Evolutionary conservation across 306 rosid genomes (phyloP), one percentile per base, ranked within the genome.

Genomic region (Cicer bijugum): DNA sequence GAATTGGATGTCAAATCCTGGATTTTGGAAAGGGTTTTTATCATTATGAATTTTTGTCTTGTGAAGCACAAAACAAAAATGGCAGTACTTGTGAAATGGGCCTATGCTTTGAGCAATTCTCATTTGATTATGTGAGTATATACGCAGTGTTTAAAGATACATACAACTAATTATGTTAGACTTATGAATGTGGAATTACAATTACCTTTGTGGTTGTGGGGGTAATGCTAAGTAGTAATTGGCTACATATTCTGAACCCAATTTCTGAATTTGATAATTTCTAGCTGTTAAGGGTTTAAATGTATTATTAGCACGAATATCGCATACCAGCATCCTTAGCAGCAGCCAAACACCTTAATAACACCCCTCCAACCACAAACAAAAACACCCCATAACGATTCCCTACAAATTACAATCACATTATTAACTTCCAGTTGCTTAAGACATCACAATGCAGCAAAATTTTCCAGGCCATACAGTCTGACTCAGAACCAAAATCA

Each of bases 1-100:
- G 52, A 47, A 62, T 19, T 55, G 74, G 15, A 17, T 75, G 45
- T 71, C 55, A 52, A 37, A 58, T 51, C 6, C 65, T 16, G 48
- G 58, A 57, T 74, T 45, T 28, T 12, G 45, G 51, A 20, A 39
- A 15, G 16, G 43, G 55, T 23, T 48, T 48, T 48, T 2, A 6
- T 6, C 1, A 48, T 6, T n/a, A 48, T 48, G 53, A 6, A n/a
- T 7, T 48, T n/a, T 5, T 9, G 58, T 46, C 43, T 28, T n/a
- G 38, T 23, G 33, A 72, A 20, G 2, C 64, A 39, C 23, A 40
- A 12, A 5, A 57, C 1, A 59, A 20, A n/a, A 35, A n/a, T 28
- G 44, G 40, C 53, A 23, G n/a, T 51, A 56, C 19, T 15, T 45
- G 57, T 39, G 66, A 28, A 60, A 47, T 57, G 45, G 43, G 62